Evolutionary conservation across 2,329 filamentous ascomycete genomes (phyloP).

Genomic region (Fusarium aywerte): DNA sequence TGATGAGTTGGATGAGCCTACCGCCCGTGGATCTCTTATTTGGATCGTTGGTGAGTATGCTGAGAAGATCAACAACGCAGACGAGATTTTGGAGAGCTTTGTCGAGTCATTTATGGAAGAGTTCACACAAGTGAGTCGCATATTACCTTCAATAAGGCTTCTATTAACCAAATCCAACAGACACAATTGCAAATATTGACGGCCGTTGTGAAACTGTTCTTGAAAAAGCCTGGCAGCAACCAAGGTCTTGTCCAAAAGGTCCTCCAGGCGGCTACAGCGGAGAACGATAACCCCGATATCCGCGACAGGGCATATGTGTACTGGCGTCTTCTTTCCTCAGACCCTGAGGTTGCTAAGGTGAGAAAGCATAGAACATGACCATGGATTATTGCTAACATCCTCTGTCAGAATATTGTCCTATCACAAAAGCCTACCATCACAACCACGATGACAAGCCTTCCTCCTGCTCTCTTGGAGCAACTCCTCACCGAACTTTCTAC

Average conservation of each 20-base stretch:
- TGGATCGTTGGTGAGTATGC: slow-evolving; percentile 99
- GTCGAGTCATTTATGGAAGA: slow-evolving; percentile 96
- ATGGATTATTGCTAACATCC: slow-evolving; percentile 1
- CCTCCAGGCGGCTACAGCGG: slow-evolving; percentile 88
- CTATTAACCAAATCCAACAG: slow-evolving; percentile 55
- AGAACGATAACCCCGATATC: slow-evolving; percentile 98
- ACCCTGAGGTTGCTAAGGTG: slow-evolving; percentile 89
- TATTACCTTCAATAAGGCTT: not conserved
- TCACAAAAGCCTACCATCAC: slow-evolving; percentile 95
- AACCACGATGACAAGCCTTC: slow-evolving; percentile 91
- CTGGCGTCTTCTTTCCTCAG: slow-evolving; percentile 94
- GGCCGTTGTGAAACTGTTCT: slow-evolving; percentile 94
- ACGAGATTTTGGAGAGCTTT: slow-evolving; percentile 89
- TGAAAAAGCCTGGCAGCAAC: slow-evolving; percentile 94
- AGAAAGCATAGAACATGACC: slow-evolving; percentile 20
- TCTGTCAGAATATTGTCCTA: slow-evolving; percentile 77
- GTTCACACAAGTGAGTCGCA: slow-evolving; percentile 80
- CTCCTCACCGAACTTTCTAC: slow-evolving; percentile 94
- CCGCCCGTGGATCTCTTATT: slow-evolving; percentile 89
- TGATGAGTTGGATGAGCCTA: slow-evolving; percentile 94
- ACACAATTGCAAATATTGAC: slow-evolving; percentile 98
- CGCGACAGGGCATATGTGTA: slow-evolving; percentile 97
- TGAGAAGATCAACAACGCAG: slow-evolving; percentile 99
- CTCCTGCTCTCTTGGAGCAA: slow-evolving; percentile 84
- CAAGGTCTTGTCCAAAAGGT: slow-evolving; percentile 95